Percentiles rank a stretch among this genome's conserved stretches.
Conservation (phyloP, 768 basidiomycete species). For the Krasilnikovozyma curviuscula region DNA sequence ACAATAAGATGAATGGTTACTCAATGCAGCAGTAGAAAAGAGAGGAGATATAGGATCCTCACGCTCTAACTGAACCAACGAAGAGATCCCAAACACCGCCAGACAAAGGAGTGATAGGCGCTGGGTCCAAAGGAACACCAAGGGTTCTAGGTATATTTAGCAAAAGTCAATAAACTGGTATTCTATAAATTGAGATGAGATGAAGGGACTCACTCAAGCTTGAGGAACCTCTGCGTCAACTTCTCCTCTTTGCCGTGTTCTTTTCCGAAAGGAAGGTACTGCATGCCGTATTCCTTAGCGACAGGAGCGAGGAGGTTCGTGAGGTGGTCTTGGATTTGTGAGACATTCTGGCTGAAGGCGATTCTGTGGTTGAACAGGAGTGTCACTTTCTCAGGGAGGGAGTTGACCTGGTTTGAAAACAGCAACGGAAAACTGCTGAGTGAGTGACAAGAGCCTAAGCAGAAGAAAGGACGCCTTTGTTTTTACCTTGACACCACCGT, state of each 20-base stretch:
- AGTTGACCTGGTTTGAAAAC: background rate
- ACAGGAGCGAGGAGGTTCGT: conserved; percentile 2
- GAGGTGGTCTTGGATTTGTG: background rate
- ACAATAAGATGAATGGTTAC: too few relatives aligned
- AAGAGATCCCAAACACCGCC: conserved; percentile 11
- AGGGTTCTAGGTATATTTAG: too few relatives aligned
- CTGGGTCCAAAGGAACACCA: conserved; percentile 8
- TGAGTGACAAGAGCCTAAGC: background rate
- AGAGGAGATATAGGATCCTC: too few relatives aligned
- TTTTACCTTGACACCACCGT: background rate
- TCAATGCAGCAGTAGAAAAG: too few relatives aligned
- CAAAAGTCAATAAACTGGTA: too few relatives aligned
- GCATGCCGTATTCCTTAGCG: background rate
- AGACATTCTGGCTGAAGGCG: conserved; percentile 3
- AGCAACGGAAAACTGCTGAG: background rate
- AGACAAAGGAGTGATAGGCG: background rate
- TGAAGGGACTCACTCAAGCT: too few relatives aligned
- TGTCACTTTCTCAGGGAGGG: conserved; percentile 7
- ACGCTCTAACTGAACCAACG: too few relatives aligned
- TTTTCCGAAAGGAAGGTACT: conserved; percentile 1
- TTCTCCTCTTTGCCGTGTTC: background rate
- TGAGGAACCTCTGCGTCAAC: background rate
- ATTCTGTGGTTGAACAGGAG: conserved; percentile 11
- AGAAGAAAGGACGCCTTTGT: background rate
- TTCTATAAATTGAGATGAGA: too few relatives aligned